Evolutionary conservation across 306 rosid genomes (phyloP), one percentile per base, ranked within the genome.

Genomic region (Carpinus fangiana): DNA sequence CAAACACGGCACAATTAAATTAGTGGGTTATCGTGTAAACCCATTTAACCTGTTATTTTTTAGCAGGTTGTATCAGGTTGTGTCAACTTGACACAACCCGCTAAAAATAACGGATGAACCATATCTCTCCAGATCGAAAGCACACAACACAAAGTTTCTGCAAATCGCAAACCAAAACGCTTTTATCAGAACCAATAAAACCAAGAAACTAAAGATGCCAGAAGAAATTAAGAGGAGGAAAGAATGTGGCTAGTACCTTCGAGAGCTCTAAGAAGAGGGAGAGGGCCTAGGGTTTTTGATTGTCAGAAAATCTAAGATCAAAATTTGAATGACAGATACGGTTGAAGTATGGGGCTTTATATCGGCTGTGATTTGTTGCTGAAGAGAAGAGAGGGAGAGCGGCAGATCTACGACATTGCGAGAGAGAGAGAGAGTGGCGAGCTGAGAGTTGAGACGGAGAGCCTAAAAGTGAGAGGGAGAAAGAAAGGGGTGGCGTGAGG

Each of bases 51-150:
- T 1, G 26, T 31, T 31, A 31, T 31, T 31, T 31, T 31, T 31
- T 31, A 31, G 34, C 3, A 2, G 2, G 34, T 31, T 2, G 34
- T 28, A 2, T 28, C 31, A 2, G 34, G 3, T 31, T 2, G 3
- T 31, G 34, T 31, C 34, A 31, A 31, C 34, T 2, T 2, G 34
- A 31, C 34, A 31, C 34, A 2, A 31, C 34, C 2, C 34, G 34
- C 3, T 31, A 31, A 31, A 31, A 31, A 31, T 31, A 31, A 31
- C 34, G 34, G 89, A 86, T 90, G 96, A 78, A 93, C 96, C 96
- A 91, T 89, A 17, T 10, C 46, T 50, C 57, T 74, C 50, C 18
- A 57, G 61, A 66, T 74, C 47, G 55, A 16, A 5, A 20, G 4
- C 0, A n/a, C 26, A 8, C 2, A 74, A 74, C 20, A 10, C 51